phyloP scores from a whole-genome alignment of 2,329 filamentous ascomycete species.

The Amauroascus niger region DNA sequence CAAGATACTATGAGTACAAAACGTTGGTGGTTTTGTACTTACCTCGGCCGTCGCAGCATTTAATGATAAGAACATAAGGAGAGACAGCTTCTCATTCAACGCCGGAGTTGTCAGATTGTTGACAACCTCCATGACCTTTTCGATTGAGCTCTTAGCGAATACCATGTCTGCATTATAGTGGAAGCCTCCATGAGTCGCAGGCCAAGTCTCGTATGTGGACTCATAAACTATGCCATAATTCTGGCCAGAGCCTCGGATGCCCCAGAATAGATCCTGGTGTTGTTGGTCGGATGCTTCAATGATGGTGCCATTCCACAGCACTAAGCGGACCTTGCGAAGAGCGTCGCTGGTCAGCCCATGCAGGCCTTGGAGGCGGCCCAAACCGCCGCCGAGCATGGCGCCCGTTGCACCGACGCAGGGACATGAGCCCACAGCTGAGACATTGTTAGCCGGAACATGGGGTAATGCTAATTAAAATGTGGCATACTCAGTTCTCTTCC shows the following conservation, averaged over 20 bases:
- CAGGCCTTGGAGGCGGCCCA: not conserved
- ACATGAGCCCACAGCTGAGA: not conserved
- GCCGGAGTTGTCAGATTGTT: too few relatives aligned
- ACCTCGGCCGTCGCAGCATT: too few relatives aligned
- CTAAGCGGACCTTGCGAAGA: not conserved
- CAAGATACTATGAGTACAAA: too few relatives aligned
- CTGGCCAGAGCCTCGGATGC: constrained; percentile 47
- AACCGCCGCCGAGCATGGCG: not conserved
- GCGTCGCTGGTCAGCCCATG: not conserved
- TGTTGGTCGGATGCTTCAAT: not conserved
- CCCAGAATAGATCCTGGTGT: constrained; percentile 48
- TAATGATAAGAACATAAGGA: too few relatives aligned
- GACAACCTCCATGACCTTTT: not conserved
- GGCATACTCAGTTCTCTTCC: not conserved
- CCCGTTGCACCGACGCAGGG: not conserved
- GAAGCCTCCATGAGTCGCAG: not conserved
- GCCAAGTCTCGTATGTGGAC: not conserved
- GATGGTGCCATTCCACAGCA: not conserved
- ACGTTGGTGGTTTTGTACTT: too few relatives aligned
- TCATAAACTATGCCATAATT: constrained; percentile 49
- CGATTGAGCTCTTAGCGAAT: not conserved
- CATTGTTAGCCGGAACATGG: not conserved
- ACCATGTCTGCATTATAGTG: not conserved
- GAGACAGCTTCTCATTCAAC: too few relatives aligned
- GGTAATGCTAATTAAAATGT: too few relatives aligned